Conservation (phyloP, 2,329 filamentous ascomycete genomes). For the Domatiomyces globalis region DNA sequence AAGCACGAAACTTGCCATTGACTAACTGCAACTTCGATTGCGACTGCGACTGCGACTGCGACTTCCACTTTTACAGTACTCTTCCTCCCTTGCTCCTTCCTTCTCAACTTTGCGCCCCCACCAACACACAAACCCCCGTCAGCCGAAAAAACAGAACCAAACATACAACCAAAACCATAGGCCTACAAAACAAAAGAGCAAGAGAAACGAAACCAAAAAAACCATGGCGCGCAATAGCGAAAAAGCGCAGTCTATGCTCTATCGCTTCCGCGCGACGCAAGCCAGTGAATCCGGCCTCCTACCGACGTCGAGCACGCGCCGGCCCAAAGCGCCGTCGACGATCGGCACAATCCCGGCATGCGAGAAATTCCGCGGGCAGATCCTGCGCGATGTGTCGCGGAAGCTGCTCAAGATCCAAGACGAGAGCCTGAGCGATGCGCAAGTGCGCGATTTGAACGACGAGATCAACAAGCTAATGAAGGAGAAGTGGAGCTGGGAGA, state of each 20-base stretch:
- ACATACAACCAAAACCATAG: no score
- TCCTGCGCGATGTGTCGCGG: slow-evolving; percentile 90
- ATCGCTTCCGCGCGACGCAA: slow-evolving; percentile 96
- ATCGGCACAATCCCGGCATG: slow-evolving; percentile 71
- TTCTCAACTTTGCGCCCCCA: no score
- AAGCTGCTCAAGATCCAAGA: slow-evolving; percentile 97
- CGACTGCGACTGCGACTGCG: no score
- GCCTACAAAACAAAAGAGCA: not conserved
- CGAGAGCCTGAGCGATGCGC: slow-evolving; percentile 77
- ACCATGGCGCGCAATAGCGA: slow-evolving; percentile 77
- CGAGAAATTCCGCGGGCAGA: slow-evolving; percentile 97
- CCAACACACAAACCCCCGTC: no score
- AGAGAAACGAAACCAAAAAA: slow-evolving; percentile 22
- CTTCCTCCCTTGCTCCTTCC: no score
- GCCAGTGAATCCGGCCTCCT: slow-evolving; percentile 92
- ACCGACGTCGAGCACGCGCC: slow-evolving; percentile 75
- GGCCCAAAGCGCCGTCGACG: slow-evolving; percentile 80
- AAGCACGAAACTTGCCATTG: no score
- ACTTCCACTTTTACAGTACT: no score
- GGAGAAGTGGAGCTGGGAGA: slow-evolving; percentile 98
- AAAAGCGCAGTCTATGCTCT: slow-evolving; percentile 99
- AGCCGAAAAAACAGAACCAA: no score
- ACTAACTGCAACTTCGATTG: no score
- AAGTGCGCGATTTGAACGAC: slow-evolving; percentile 95
- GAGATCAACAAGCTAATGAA: slow-evolving; percentile 99